These are phyloP conservation scores for Hypoxylon trugodes DNA, from an alignment of 495 filamentous ascomycete genomes.

Conservation along the genomic window DNA sequence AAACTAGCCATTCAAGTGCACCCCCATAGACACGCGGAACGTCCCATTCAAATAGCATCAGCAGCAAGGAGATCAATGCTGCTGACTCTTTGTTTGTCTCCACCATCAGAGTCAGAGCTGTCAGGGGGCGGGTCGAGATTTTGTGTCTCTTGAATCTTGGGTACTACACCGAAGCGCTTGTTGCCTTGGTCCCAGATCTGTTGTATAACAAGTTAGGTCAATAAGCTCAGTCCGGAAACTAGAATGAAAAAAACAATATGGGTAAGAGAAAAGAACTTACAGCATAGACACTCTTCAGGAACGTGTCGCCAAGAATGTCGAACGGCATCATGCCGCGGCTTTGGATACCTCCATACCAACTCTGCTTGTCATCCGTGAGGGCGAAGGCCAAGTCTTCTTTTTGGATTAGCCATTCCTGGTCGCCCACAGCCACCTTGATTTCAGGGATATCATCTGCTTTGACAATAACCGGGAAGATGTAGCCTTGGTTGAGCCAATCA, in stretches of 20 bases:
- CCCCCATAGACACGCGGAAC: no score
- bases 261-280: conserved; percentile 54
- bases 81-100: conserved; percentile 26
- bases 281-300: conserved; percentile 79
- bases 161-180: conserved; percentile 72
- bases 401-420: conserved; percentile 70
- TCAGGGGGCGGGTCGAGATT: conserved; percentile 52
- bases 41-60: no score
- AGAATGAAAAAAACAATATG: background rate
- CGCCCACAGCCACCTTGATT: conserved; percentile 74
- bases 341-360: conserved; percentile 80
- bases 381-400: conserved; percentile 77
- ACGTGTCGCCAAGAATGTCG: conserved; percentile 79
- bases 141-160: conserved; percentile 66
- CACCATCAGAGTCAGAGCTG: conserved; percentile 1
- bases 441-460: conserved; percentile 68
- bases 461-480: conserved; percentile 67
- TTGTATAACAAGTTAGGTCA: background rate
- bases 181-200: conserved; percentile 83
- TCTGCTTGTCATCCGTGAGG: conserved; percentile 61
- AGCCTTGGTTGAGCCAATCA: conserved; percentile 71
- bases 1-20: no score
- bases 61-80: conserved; percentile 20
- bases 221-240: background rate
- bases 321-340: conserved; percentile 70